phyloP scores from a whole-genome alignment of 441 rosid species.

The Omphalea diandra region DNA sequence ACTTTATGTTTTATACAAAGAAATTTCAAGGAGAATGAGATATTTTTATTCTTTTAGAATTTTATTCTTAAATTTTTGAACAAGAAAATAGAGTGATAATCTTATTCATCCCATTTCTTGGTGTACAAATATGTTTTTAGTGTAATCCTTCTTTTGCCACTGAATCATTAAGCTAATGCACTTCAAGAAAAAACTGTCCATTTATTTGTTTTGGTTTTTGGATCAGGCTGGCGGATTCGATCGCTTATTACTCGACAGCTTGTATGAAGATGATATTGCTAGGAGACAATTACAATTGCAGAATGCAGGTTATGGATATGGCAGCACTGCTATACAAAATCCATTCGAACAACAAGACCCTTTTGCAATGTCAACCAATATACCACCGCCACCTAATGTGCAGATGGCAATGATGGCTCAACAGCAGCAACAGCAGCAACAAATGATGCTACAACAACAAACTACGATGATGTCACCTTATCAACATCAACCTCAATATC shows the following conservation, averaged over 20 bases:
- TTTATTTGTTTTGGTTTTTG: neutral
- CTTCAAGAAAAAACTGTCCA: no score
- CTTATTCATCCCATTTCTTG: no score
- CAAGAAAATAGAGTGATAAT: no score
- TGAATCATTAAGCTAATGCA: no score
- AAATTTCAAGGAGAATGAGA: no score
- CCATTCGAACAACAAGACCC: constrained; percentile 80
- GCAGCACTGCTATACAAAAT: constrained; percentile 35
- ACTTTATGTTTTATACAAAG: no score
- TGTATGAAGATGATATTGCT: constrained; percentile 73
- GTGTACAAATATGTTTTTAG: no score
- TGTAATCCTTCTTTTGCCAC: no score
- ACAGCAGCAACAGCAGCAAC: constrained; percentile 47
- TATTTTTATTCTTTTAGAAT: no score
- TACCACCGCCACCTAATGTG: constrained; percentile 75
- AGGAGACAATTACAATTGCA: constrained; percentile 72
- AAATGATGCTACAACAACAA: constrained; percentile 31
- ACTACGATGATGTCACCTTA: constrained; percentile 39
- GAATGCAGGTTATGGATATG: constrained; percentile 77
- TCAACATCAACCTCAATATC: constrained; percentile 39
- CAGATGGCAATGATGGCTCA: constrained; percentile 75
- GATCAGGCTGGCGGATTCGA: constrained; percentile 83
- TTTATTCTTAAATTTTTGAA: no score
- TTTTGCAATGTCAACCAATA: constrained; percentile 54
- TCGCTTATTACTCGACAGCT: constrained; percentile 66